These are phyloP conservation scores for Tricholoma terreum DNA, from an alignment of 768 basidiomycete genomes.

Conservation along the genomic window DNA sequence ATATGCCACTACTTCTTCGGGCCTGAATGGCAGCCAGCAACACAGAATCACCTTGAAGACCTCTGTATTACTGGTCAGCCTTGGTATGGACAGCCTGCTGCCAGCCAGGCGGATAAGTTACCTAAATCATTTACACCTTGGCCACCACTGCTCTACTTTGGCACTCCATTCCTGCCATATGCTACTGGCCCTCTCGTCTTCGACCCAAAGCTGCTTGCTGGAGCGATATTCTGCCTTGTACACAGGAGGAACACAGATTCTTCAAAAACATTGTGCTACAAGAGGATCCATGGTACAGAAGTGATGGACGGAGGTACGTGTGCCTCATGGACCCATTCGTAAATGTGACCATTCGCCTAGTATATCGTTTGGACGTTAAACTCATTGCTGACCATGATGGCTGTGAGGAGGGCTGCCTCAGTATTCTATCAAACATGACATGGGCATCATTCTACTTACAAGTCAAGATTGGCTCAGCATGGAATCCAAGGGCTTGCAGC, in stretches of 20 bases:
- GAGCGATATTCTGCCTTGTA: neutral
- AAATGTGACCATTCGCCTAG: no score
- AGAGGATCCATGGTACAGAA: no score
- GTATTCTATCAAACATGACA: no score
- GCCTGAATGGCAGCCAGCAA: neutral
- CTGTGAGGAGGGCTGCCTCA: neutral
- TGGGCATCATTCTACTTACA: neutral
- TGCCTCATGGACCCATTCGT: no score
- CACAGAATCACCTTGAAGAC: neutral
- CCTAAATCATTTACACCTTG: neutral
- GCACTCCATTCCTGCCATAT: neutral
- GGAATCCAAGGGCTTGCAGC: neutral
- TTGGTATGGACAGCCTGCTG: neutral
- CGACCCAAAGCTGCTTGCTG: neutral
- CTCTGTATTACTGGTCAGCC: neutral
- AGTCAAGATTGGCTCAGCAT: neutral
- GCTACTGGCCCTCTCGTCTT: no score
- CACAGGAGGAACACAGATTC: neutral
- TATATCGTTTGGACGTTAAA: no score
- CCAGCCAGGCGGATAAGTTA: neutral
- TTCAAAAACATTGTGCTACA: no score
- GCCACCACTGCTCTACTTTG: neutral
- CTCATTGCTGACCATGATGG: neutral
- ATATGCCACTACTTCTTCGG: neutral
- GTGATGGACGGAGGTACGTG: no score